Evolutionary conservation across 495 filamentous ascomycete species (phyloP), one percentile per base, ranked within the genome.

Genomic region (Aspergillus bertholletiae): DNA sequence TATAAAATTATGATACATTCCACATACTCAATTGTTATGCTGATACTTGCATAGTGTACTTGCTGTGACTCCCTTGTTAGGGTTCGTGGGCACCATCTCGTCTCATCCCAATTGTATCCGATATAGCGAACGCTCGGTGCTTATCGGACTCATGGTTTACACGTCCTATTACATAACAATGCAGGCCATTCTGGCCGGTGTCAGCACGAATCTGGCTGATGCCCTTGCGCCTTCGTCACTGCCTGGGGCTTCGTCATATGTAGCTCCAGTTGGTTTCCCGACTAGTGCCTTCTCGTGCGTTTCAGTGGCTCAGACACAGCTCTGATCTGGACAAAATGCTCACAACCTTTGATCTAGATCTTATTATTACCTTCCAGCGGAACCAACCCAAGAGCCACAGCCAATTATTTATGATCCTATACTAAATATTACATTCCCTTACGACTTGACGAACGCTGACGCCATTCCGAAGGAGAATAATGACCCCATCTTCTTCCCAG

Each of bases 381-480:
- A 69, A 21, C 75, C 82, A 43, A 84, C 80, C 32, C 67, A 73
- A 51, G 75, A 86, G 64, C 80, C 82, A 30, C 81, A 86, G 59
- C 83, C 83, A 9, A 74, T 74, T 32, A 67, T 86, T 18, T 71
- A 77, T 52, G 81, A 85, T 58, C 78, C 81, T 0, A 71, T 84
- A 26, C 60, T 84, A 45, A 77, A 84, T 50, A 68, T 80, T 57
- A 83, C 77, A 0, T 86, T 75, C 35, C 80, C 82, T 2, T 68
- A 74, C 46, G 78, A 83, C 56, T 63, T 86, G 45, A 85, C 82
- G 0, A 72, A 80, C 55, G 81, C 81, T 0, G 68, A 76, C 39
- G 72, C 71, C 0, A 74, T 84, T 26, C 82, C 81, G 5, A 63
- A 59, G 5, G 58, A 72, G 20, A 75, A 77, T 49, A 40, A 62